Base-by-base conservation (phyloP, 1,284 basidiomycete genomes). In the Sanguinoderma infundibulare region DNA sequence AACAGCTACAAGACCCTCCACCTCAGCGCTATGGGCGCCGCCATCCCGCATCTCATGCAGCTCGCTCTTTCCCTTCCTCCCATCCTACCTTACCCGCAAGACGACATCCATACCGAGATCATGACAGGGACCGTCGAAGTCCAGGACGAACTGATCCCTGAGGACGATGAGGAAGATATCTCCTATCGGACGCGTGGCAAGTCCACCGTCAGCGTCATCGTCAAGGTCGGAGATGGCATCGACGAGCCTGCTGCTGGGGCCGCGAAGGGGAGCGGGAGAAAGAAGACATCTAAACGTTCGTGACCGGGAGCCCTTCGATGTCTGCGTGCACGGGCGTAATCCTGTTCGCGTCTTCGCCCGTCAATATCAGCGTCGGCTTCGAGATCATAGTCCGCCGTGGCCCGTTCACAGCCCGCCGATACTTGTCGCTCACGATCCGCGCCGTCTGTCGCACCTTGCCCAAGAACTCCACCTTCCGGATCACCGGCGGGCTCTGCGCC, bases 1-100 rank as follows among this genome's bases (percentile, higher is more conserved):
- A 3, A 10, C 64, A 94, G 92, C 44, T 91, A 91, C 69, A 91
- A 90, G 64, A 87, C 84, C 2, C 73, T 96, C 24, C 86, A 89
- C 72, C 78, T 96, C 32, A 88, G 86, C 66, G 94, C 94, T 1
- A 87, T 96, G 83, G 91, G 91, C 26, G 93, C 95, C 2, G 94
- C 94, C 0, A 95, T 96, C 56, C 92, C 94, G 1, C 91, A 91
- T 69, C 84, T 94, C 15, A 76, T 92, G 30, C 83, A 89, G 39
- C 81, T 96, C 2, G 77, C 86, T 5, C 83, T 89, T 15, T 89
- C 92, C 17, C 78, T 96, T 6, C 88, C 94, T 1, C 80, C 85
- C 9, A 86, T 91, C 55, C 81, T 96, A 22, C 93, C 94, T 0
- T 94, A 84, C 71, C 70, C 86, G 0, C 68, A 77, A 54, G 79